phyloP scores from a whole-genome alignment of 2,329 filamentous ascomycete species.

The Knoxdaviesia capensis region DNA sequence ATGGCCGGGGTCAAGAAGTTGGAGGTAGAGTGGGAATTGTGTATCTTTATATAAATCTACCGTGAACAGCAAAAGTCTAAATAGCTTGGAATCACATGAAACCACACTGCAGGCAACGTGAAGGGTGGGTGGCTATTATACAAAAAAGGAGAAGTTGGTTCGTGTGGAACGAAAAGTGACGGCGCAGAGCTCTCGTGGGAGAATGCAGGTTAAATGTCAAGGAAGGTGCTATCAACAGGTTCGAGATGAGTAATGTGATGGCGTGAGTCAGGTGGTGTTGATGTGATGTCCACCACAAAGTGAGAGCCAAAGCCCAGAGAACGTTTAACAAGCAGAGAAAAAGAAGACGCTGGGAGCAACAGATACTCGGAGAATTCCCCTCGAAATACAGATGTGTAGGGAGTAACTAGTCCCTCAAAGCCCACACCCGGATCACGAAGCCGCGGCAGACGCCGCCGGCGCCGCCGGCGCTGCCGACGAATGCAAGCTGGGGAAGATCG shows the following conservation, averaged over 20 bases:
- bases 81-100: no score
- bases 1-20: no score
- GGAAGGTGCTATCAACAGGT: background rate
- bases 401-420: background rate
- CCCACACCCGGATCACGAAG: background rate
- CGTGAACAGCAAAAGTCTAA: no score
- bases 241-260: background rate
- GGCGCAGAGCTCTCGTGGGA: no score
- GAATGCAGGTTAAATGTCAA: no score
- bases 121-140: no score
- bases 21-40: no score
- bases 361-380: background rate
- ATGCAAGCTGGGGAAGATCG: constrained; percentile 23
- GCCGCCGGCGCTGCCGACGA: constrained; percentile 3
- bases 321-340: background rate
- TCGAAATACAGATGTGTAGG: background rate
- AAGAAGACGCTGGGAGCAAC: background rate
- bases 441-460: background rate
- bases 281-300: background rate
- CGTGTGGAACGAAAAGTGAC: no score
- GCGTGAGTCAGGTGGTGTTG: background rate
- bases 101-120: no score
- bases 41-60: no score
- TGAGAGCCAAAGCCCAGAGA: background rate
- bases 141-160: no score